Evolutionary conservation across 1,139 yeast genomes (phyloP), one percentile per base, ranked within the genome.

Genomic region (Suhomyces panamericanus): DNA sequence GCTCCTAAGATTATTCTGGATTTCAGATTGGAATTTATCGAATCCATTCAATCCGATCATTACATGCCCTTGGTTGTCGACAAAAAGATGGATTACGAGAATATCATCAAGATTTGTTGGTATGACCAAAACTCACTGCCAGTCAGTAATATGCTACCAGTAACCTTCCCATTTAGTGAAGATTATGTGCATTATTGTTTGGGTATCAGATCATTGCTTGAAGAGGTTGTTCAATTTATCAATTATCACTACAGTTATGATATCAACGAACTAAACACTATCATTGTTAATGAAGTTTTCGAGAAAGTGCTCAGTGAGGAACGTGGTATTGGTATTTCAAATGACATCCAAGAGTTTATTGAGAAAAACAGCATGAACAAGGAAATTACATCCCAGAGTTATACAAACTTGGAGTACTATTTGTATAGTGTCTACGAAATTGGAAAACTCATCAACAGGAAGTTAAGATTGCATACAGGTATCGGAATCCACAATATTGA

Each of bases 381-480:
- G 61, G 99, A 93, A 64, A 90, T 90, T 52, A 80, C 90, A 35
- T 87, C 96, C 0, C 98, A 93, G 66, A 88, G 89, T 54, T 75
- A 87, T 53, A 85, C 95, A 47, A 90, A 93, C 61, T 71, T 91
- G 57, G 97, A 93, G 58, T 89, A 88, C 64, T 91, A 91, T 62
- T 76, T 86, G 48, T 70, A 72, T 63, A 79, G 85, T 49, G 74
- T 81, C 46, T 70, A 76, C 49, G 85, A 82, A 58, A 69, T 83
- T 44, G 83, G 83, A 6, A 70, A 67, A 39, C 56, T 75, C 49
- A 64, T 74, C 28, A 75, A 74, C 49, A 57, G 68, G 32, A 64
- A 69, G 39, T 66, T 76, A 44, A 60, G 75, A 42, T 64, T 85
- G 22, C 74, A 78, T 34, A 83, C 96, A 2, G 78, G 78, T 8